Conservation (phyloP, 305 asterid species). For the Striga hermonthica region DNA sequence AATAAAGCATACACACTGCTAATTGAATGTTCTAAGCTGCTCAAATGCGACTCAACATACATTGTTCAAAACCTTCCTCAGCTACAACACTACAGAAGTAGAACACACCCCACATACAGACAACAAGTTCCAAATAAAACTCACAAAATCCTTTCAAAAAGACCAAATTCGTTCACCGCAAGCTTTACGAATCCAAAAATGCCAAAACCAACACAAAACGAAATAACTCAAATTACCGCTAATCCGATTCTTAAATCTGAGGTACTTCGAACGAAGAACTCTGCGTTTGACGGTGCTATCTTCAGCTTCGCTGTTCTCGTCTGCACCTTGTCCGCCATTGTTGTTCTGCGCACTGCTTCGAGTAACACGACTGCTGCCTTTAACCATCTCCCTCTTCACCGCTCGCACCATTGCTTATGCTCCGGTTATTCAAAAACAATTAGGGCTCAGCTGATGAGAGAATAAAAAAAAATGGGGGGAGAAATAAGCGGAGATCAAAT, state of each 20-base stretch:
- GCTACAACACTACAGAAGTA: neutral
- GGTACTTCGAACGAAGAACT: slow-evolving; percentile 51
- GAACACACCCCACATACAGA: neutral
- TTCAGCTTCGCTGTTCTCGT: slow-evolving; percentile 26
- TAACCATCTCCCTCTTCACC: slow-evolving; percentile 34
- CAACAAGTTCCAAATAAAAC: neutral
- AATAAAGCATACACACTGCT: neutral
- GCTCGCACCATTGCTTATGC: slow-evolving; percentile 31
- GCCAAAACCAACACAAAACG: neutral
- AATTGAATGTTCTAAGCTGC: neutral
- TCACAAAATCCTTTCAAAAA: neutral
- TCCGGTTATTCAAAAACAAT: slow-evolving; percentile 18
- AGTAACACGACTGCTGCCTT: slow-evolving; percentile 31
- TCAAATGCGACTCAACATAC: neutral
- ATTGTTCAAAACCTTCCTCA: neutral
- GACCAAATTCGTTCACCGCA: neutral
- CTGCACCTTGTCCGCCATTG: slow-evolving; percentile 27
- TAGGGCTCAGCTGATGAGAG: slow-evolving; percentile 18
- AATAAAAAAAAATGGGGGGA: neutral
- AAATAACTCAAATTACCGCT: slow-evolving; percentile 34
- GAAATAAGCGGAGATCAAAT: slow-evolving; percentile 1
- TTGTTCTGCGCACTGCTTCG: slow-evolving; percentile 34
- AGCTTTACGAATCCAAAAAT: neutral
- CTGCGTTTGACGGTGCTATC: slow-evolving; percentile 36
- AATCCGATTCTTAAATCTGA: slow-evolving; percentile 44